Percentiles rank a stretch among this genome's conserved stretches.
Conservation (phyloP, 768 basidiomycete species). For the Trichaptum fuscoviolaceum region DNA sequence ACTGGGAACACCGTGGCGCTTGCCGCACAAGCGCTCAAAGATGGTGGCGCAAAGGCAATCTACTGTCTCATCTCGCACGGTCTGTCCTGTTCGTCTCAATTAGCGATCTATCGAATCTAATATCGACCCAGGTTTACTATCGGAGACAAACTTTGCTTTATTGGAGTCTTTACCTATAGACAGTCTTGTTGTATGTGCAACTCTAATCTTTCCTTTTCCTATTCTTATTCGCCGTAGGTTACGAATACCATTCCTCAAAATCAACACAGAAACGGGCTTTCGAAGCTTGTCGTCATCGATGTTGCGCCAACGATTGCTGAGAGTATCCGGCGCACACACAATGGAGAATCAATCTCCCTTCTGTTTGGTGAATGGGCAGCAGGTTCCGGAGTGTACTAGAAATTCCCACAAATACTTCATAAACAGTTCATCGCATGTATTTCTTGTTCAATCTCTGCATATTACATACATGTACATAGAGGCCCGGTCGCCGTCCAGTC, state of each 20-base stretch:
- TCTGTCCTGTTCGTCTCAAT: constrained; percentile 25
- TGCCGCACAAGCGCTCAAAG: constrained; percentile 79
- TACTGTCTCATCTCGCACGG: constrained; percentile 93
- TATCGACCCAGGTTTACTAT: constrained; percentile 58
- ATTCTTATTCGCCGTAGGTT: constrained; percentile 44
- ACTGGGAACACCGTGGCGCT: constrained; percentile 85
- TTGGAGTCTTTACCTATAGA: constrained; percentile 73
- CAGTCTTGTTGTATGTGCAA: constrained; percentile 69
- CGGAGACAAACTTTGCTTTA: constrained; percentile 64
- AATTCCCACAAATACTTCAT: not conserved
- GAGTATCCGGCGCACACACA: constrained; percentile 91
- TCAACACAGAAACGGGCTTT: constrained; percentile 52
- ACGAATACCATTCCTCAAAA: constrained; percentile 93
- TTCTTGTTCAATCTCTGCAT: not conserved
- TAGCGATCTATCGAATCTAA: constrained; percentile 16
- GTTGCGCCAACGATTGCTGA: constrained; percentile 91
- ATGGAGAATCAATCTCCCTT: constrained; percentile 87
- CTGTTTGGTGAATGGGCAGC: constrained; percentile 83
- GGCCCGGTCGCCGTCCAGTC: not conserved
- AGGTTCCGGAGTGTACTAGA: constrained; percentile 23
- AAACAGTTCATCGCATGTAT: not conserved
- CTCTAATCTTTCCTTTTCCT: not conserved
- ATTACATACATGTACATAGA: not conserved
- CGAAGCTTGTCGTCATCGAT: constrained; percentile 86
- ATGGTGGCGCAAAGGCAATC: constrained; percentile 83